Percentiles rank a stretch among this genome's conserved stretches.
Evolutionary conservation across 768 basidiomycete genomes (phyloP).

Genomic region (Aureoboletus auriporus): DNA sequence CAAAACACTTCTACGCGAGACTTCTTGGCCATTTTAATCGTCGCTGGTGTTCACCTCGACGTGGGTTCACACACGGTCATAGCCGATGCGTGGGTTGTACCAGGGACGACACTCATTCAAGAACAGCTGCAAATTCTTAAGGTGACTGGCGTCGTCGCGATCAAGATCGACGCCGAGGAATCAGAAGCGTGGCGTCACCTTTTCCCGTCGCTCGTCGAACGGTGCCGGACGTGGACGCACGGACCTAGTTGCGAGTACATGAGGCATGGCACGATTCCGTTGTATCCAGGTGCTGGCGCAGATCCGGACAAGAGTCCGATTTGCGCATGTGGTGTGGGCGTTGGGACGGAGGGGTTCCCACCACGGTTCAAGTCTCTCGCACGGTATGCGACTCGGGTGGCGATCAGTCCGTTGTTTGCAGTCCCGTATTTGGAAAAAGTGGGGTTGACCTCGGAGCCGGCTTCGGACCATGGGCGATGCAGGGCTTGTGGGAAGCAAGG

Average conservation of each 20-base stretch:
- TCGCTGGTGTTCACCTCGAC: slow-evolving; percentile 46
- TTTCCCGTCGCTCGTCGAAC: slow-evolving; percentile 47
- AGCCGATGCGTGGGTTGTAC: slow-evolving; percentile 46
- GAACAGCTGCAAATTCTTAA: slow-evolving; percentile 1
- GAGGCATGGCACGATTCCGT: slow-evolving; percentile 31
- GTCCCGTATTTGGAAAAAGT: slow-evolving; percentile 46
- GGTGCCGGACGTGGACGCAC: slow-evolving; percentile 53
- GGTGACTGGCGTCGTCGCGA: slow-evolving; percentile 10
- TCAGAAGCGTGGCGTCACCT: slow-evolving; percentile 45
- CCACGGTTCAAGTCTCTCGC: slow-evolving; percentile 38
- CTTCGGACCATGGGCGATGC: slow-evolving; percentile 9
- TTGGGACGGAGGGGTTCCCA: slow-evolving; percentile 39
- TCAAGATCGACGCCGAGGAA: slow-evolving; percentile 17
- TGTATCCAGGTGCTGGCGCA: slow-evolving; percentile 26
- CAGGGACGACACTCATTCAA: slow-evolving; percentile 23
- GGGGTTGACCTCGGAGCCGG: slow-evolving; percentile 3
- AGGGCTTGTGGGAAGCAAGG: slow-evolving; percentile 18
- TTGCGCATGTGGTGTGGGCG: slow-evolving; percentile 52
- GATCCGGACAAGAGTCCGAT: slow-evolving; percentile 39
- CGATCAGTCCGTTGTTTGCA: slow-evolving; percentile 51
- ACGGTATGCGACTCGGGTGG: slow-evolving; percentile 45
- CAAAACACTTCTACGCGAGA: slow-evolving; percentile 10
- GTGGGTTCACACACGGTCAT: slow-evolving; percentile 46
- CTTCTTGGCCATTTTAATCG: slow-evolving; percentile 41
- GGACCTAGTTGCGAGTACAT: slow-evolving; percentile 45